Evolutionary conservation across 441 rosid genomes (phyloP), one percentile per base, ranked within the genome.

Genomic region (Adansonia madagascariensis): DNA sequence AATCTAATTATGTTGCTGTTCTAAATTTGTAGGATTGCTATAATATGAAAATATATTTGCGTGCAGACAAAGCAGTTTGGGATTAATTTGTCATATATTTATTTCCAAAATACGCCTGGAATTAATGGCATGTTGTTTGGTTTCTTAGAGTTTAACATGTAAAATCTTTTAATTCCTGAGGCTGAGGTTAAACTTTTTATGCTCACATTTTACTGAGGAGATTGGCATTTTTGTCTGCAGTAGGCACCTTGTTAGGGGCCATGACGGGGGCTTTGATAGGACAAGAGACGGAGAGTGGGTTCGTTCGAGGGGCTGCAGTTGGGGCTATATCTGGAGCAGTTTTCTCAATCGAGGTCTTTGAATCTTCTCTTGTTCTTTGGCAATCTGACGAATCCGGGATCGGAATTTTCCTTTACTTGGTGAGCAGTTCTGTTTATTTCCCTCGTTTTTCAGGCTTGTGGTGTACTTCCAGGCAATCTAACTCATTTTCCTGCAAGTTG

Each of bases 241-340:
- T 95, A 64, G 99, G 99, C 7, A 90, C 98, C 50, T 87, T 95
- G 88, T 86, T 95, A 50, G 99, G 99, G 14, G 97, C 98, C 82
- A 78, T 93, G 88, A 95, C 99, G 1, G 98, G 99, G 61, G 99
- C 99, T 83, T 84, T 95, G 81, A 95, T 95, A 62, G 99, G 99
- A 43, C 99, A 95, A 85, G 99, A 93, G 84, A 95, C 98, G 0
- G 99, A 95, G 80, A 93, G 98, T 79, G 99, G 99, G 22, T 93
- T 95, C 81, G 86, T 95, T 43, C 82, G 98, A 82, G 99, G 99
- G 68, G 97, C 98, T 55, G 98, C 98, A 0, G 91, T 94, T 74
- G 98, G 99, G 50, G 98, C 99, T 11, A 96, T 96, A 12, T 92
- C 98, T 0, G 99, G 99, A 63, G 99, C 99, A 77, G 98, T 96